Evolutionary conservation across 2,329 filamentous ascomycete species (phyloP).

Genomic region (Fusarium cyanostomum): DNA sequence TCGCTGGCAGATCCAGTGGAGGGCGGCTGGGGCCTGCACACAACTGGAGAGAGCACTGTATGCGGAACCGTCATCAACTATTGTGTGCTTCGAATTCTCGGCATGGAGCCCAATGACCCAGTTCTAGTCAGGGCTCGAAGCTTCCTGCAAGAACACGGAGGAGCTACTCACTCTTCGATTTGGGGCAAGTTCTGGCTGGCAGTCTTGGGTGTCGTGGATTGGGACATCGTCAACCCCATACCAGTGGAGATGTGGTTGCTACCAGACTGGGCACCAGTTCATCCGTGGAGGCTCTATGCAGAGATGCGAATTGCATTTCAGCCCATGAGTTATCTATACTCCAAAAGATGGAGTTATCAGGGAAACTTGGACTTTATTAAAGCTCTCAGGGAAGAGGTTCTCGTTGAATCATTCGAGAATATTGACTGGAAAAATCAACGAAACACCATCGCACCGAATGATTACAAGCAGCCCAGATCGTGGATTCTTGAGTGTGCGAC

Average conservation of each 20-base stretch:
- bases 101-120: slow-evolving; percentile 82
- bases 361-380: slow-evolving; percentile 69
- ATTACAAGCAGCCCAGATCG: slow-evolving; percentile 93
- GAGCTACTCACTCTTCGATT: slow-evolving; percentile 84
- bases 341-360: slow-evolving; percentile 79
- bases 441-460: slow-evolving; percentile 79
- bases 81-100: slow-evolving; percentile 78
- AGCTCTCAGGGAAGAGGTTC: slow-evolving; percentile 80
- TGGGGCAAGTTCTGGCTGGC: slow-evolving; percentile 96
- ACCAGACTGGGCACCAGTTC: slow-evolving; percentile 86
- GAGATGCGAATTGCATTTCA: slow-evolving; percentile 73
- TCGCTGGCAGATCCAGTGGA: slow-evolving; percentile 83
- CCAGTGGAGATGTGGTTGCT: slow-evolving; percentile 93
- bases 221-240: slow-evolving; percentile 93
- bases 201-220: slow-evolving; percentile 81
- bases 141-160: slow-evolving; percentile 83
- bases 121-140: slow-evolving; percentile 84
- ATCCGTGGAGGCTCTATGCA: slow-evolving; percentile 96
- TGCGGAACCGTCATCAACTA: slow-evolving; percentile 94
- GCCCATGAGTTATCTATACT: slow-evolving; percentile 74
- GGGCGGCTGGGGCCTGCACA: slow-evolving; percentile 95
- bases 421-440: slow-evolving; percentile 81
- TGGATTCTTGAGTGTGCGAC: slow-evolving; percentile 82
- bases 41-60: slow-evolving; percentile 88
- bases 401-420: slow-evolving; percentile 77